A percentile compares a stretch with the other conserved stretches of the same genome.
These are phyloP conservation scores for Cladobotryum mycophilum DNA, from an alignment of 2,329 filamentous ascomycete genomes.

Conservation along the genomic window DNA sequence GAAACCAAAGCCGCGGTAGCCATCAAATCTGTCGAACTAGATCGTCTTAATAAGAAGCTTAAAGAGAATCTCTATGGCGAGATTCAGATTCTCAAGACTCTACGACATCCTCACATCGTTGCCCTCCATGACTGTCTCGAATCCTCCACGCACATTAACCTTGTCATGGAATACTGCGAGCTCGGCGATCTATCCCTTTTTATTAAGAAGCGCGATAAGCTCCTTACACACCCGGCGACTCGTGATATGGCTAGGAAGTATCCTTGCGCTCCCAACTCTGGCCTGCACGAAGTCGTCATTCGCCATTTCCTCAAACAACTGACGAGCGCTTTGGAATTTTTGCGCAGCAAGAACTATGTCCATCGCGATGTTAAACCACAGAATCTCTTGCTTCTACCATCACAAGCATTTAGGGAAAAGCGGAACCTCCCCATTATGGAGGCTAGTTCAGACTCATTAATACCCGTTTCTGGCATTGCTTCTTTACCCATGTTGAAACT, in stretches of 20 bases:
- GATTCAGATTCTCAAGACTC: constrained; percentile 88
- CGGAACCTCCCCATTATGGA: constrained; percentile 56
- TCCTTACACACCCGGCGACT: constrained; percentile 73
- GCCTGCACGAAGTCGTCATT: constrained; percentile 93
- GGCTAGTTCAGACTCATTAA: constrained; percentile 72
- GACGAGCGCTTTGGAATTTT: constrained; percentile 81
- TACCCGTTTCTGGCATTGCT: constrained; percentile 71
- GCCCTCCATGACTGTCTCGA: constrained; percentile 93
- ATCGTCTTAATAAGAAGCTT: constrained; percentile 88
- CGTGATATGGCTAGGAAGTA: constrained; percentile 91
- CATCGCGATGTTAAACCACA: constrained; percentile 98
- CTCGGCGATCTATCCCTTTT: constrained; percentile 91
- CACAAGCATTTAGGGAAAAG: constrained; percentile 61
- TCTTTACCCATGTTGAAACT: constrained; percentile 95
- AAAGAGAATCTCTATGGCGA: constrained; percentile 94
- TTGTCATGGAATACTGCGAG: constrained; percentile 98
- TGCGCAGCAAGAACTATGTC: constrained; percentile 78
- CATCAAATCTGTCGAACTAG: constrained; percentile 91
- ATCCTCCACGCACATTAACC: constrained; percentile 79
- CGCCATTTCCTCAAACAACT: constrained; percentile 96
- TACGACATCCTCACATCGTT: constrained; percentile 95
- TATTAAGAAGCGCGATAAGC: constrained; percentile 85
- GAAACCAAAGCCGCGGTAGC: constrained; percentile 77
- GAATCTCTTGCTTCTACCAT: constrained; percentile 85
- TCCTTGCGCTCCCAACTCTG: constrained; percentile 72